phyloP scores from a whole-genome alignment of 257 asterid species.

The Anisodus acutangulus region DNA sequence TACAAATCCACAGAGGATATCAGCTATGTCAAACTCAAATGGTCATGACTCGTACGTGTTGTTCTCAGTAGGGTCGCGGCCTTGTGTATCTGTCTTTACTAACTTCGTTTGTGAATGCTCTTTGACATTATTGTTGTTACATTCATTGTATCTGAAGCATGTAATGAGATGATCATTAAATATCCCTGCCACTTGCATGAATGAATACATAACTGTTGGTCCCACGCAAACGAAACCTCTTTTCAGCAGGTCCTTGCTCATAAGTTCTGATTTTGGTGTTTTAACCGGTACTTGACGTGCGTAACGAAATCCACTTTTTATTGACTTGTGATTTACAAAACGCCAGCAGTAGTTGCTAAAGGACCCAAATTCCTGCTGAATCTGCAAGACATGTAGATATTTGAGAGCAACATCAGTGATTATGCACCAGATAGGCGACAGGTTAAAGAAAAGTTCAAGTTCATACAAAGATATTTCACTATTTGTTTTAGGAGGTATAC shows the following conservation, averaged over 20 bases:
- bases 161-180: conserved; percentile 70
- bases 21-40: conserved; percentile 29
- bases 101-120: conserved; percentile 30
- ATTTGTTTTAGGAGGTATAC: neutral
- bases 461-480: neutral
- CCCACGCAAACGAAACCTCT: conserved; percentile 80
- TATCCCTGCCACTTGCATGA: conserved; percentile 79
- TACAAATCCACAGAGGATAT: neutral
- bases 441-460: neutral
- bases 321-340: conserved; percentile 62
- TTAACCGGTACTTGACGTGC: conserved; percentile 71
- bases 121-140: conserved; percentile 37
- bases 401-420: neutral
- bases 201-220: conserved; percentile 75
- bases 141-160: conserved; percentile 69
- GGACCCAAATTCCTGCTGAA: conserved; percentile 75
- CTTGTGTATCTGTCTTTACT: conserved; percentile 31
- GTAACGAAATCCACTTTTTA: conserved; percentile 51
- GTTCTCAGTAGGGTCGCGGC: conserved; percentile 34
- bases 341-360: conserved; percentile 74
- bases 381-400: conserved; percentile 40
- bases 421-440: neutral
- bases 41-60: conserved; percentile 28
- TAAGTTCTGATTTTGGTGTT: conserved; percentile 78
- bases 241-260: conserved; percentile 77